These are phyloP conservation scores for Verticillium tricorpus DNA, from an alignment of 2,329 filamentous ascomycete species.

Conservation along the genomic window DNA sequence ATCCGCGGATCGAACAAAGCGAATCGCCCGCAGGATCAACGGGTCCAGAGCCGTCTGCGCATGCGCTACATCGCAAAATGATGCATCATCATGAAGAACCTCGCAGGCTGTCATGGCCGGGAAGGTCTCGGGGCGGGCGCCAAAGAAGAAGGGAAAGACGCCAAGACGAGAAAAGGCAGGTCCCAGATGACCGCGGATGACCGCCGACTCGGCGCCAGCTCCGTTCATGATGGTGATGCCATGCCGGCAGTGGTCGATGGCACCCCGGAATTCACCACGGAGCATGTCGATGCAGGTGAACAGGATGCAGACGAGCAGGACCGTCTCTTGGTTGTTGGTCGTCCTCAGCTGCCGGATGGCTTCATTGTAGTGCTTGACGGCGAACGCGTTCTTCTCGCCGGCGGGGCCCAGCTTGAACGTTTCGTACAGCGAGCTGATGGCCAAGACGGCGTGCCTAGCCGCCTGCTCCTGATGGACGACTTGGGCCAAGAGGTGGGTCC, in stretches of 20 bases:
- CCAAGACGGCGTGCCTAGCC: slow-evolving; percentile 26
- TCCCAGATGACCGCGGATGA: slow-evolving; percentile 24
- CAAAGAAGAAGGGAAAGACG: slow-evolving; percentile 34
- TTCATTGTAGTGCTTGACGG: slow-evolving; percentile 34
- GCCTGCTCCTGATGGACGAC: slow-evolving; percentile 23
- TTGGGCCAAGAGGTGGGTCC: slow-evolving; percentile 34
- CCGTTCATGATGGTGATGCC: slow-evolving; percentile 30
- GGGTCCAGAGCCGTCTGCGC: slow-evolving; percentile 25
- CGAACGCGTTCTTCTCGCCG: slow-evolving; percentile 21
- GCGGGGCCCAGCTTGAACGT: slow-evolving; percentile 13
- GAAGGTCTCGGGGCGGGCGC: slow-evolving; percentile 15
- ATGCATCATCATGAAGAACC: slow-evolving; percentile 5
- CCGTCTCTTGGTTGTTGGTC: slow-evolving; percentile 22
- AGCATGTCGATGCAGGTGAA: slow-evolving; percentile 41
- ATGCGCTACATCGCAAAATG: slow-evolving; percentile 13
- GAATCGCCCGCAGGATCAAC: slow-evolving; percentile 19
- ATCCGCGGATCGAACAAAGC: slow-evolving; percentile 23
- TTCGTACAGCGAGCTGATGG: slow-evolving; percentile 35
- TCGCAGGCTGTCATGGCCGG: slow-evolving; percentile 11
- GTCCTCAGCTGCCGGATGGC: slow-evolving; percentile 28
- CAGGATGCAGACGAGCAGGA: slow-evolving; percentile 34
- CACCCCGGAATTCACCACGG: slow-evolving; percentile 27
- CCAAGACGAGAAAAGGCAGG: slow-evolving; percentile 33
- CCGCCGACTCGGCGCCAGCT: slow-evolving; percentile 11
- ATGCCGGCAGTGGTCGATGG: slow-evolving; percentile 31